These are phyloP conservation scores for Ceratocystiopsis minuta DNA, from an alignment of 2,329 filamentous ascomycete genomes.

Conservation along the genomic window DNA sequence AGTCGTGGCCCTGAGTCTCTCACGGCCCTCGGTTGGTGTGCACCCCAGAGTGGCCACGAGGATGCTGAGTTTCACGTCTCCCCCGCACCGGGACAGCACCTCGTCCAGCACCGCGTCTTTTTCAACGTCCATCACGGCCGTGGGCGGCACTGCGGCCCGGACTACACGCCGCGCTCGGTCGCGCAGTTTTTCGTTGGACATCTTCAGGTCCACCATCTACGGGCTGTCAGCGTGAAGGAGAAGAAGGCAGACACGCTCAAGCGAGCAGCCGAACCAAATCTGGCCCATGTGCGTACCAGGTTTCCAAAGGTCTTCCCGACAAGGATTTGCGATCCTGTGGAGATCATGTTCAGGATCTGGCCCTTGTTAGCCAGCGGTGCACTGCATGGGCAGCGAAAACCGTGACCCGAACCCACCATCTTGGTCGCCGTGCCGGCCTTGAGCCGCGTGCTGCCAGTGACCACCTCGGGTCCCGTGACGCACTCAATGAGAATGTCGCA, in stretches of 20 bases:
- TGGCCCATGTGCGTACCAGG: neutral
- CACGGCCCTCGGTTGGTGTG: no score
- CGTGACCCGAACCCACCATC: conserved; percentile 8
- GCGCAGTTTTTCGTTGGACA: conserved; percentile 7
- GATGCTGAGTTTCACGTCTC: conserved; percentile 6
- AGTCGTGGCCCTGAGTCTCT: no score
- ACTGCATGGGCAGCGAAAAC: no score
- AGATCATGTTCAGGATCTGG: conserved; percentile 23
- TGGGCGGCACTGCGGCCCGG: conserved; percentile 1
- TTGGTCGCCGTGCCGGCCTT: conserved; percentile 28
- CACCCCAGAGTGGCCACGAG: conserved; percentile 1
- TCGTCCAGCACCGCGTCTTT: conserved; percentile 3
- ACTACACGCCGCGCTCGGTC: conserved; percentile 5
- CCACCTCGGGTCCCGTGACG: conserved; percentile 23
- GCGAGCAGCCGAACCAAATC: no score
- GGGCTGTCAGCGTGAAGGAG: neutral
- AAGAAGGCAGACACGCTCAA: no score
- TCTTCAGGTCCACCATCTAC: conserved; percentile 7
- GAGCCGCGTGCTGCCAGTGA: conserved; percentile 26
- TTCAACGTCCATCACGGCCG: neutral
- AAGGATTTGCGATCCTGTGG: conserved; percentile 23
- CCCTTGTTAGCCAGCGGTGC: neutral
- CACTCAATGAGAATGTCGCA: conserved; percentile 17
- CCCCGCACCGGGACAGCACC: conserved; percentile 2
- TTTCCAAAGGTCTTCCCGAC: conserved; percentile 21